Evolutionary conservation across 2,329 filamentous ascomycete species (phyloP), one percentile per base, ranked within the genome.

Genomic region (Colletotrichum euphorbiae): DNA sequence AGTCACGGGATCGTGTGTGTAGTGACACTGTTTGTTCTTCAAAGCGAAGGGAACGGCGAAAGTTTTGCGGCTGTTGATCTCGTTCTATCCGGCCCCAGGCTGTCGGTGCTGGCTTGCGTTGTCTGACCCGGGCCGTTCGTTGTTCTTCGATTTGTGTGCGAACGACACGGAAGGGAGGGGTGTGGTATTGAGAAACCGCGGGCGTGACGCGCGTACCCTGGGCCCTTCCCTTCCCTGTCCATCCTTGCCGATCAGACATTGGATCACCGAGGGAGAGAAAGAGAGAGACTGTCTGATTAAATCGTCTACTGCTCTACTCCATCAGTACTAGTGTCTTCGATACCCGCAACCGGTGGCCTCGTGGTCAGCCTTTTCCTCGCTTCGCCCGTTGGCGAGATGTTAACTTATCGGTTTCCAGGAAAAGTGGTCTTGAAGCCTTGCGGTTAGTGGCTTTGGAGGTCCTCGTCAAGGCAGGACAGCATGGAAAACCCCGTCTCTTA

Each of bases 171-270:
- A 42, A 57, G 51, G 59, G 45, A 56, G 50, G 28, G 51, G 58
- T n/a, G 51, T 36, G 31, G 9, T 46, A 40, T 28, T 52, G 45
- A 48, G 40, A 65, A 68, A 31, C 21, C 54, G 43, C 43, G 33
- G 45, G 48, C 61, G 55, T 55, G 67, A 67, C 67, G 67, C 67
- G 67, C 67, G 67, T 69, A 67, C 67, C 56, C 56, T 69, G 52
- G 62, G 31, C 38, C 61, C 17, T 48, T 58, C 43, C 55, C 42
- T 57, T 51, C 51, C 51, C 46, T 63, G 57, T 51, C 62, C 57
- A 69, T 63, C 63, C 62, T 56, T 59, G 65, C 51, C 64, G 67
- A 72, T 72, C 72, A 71, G 70, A 70, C 71, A 54, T 36, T 15
- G 19, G 59, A 40, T 15, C 46, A 50, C 3, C 31, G 46, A 24